These are phyloP conservation scores for Trichosporon inkin DNA, from an alignment of 1,284 basidiomycete species.

Conservation along the genomic window DNA sequence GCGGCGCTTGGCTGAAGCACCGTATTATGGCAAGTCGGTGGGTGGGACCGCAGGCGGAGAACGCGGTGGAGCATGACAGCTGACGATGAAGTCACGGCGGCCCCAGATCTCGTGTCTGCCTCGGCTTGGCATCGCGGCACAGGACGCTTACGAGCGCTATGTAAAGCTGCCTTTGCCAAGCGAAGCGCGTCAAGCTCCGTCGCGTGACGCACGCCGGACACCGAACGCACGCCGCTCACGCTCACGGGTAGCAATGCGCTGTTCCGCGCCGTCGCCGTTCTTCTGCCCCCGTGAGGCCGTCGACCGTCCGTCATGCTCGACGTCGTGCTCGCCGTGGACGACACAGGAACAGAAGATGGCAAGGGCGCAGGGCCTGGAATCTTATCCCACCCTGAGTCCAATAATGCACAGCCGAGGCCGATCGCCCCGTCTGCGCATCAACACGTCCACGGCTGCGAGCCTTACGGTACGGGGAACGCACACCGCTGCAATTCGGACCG, in stretches of 20 bases:
- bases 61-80: neutral
- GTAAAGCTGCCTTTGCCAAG: neutral
- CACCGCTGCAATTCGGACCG: no score
- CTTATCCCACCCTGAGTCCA: neutral
- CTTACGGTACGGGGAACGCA: no score
- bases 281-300: neutral
- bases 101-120: neutral
- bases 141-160: neutral
- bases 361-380: slow-evolving; percentile 2
- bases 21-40: no score
- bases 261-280: no score
- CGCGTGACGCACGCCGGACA: no score
- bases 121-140: neutral
- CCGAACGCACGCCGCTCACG: no score
- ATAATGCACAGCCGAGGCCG: neutral
- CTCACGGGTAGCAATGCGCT: no score
- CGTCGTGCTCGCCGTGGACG: no score
- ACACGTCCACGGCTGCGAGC: no score
- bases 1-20: no score
- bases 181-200: neutral
- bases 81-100: neutral
- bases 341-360: neutral
- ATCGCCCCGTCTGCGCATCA: neutral
- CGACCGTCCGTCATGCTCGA: neutral
- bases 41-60: no score